Conservation (phyloP, 2,329 filamentous ascomycete genomes). For the Diaporthe nobilis region DNA sequence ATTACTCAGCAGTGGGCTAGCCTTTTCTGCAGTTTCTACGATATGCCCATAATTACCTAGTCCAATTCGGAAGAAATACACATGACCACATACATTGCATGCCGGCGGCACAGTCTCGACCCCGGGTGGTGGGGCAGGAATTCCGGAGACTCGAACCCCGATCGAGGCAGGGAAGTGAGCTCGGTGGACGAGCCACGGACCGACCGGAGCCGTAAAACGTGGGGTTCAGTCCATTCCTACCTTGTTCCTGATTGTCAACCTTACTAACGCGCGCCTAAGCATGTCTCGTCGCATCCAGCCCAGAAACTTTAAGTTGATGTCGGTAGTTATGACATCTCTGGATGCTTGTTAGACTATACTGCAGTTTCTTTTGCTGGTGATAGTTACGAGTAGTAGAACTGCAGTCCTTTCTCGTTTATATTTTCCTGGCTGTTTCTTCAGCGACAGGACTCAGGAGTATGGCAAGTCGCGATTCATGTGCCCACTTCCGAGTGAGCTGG, state of each 20-base stretch:
- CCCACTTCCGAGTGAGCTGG: not conserved
- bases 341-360: not conserved
- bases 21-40: not conserved
- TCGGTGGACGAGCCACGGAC: not conserved
- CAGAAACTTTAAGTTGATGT: not conserved
- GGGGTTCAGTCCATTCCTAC: not conserved
- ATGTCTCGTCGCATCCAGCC: not conserved
- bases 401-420: not conserved
- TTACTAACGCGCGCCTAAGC: constrained; percentile 1
- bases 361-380: not conserved
- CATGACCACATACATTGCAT: not conserved
- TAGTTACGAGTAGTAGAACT: not conserved
- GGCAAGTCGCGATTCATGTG: not conserved
- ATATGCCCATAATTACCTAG: too few species aligned
- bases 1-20: not conserved
- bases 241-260: constrained; percentile 10
- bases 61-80: not conserved
- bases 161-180: not conserved
- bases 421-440: too few species aligned
- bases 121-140: not conserved
- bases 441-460: too few species aligned
- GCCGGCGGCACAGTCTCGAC: not conserved
- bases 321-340: not conserved
- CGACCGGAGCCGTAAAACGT: constrained; percentile 19
- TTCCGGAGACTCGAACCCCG: not conserved